A percentile compares a stretch with the other conserved stretches of the same genome.
Conservation (phyloP, 371 early-diverging fungal species). For the Mortierella sp. region DNA sequence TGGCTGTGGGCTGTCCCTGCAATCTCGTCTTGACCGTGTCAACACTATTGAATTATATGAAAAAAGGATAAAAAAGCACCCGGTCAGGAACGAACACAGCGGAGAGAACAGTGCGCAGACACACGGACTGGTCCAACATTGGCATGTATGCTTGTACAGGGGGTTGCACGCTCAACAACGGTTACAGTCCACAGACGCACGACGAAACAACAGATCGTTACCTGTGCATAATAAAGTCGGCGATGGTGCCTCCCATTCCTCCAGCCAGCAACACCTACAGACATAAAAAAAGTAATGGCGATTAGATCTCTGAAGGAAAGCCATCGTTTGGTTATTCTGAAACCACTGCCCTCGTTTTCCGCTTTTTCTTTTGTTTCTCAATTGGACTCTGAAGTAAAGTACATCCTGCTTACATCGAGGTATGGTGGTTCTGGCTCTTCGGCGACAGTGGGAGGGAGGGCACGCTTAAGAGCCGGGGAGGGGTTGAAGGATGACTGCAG, state of each 20-base stretch:
- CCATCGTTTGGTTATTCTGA: not conserved
- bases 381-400: not conserved
- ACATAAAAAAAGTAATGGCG: not conserved
- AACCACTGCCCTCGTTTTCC: not conserved
- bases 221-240: slow-evolving; percentile 84
- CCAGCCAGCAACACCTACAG: slow-evolving; percentile 73
- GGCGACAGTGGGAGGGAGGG: slow-evolving; percentile 27
- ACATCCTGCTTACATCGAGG: slow-evolving; percentile 29
- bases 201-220: slow-evolving; percentile 51
- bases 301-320: not conserved
- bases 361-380: not conserved
- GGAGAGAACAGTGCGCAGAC: slow-evolving; percentile 5
- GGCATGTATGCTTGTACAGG: not conserved
- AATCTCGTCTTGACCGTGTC: slow-evolving; percentile 88
- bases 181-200: slow-evolving; percentile 13
- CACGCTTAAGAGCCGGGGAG: slow-evolving; percentile 33
- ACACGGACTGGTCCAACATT: not conserved
- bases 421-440: slow-evolving; percentile 42
- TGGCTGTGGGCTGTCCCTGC: slow-evolving; percentile 70
- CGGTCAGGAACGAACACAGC: not conserved
- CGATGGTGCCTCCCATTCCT: slow-evolving; percentile 77
- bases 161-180: not conserved
- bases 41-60: slow-evolving; percentile 55
- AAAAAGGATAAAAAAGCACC: not conserved
- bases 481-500: slow-evolving; percentile 36